A percentile compares a stretch with the other conserved stretches of the same genome.
phyloP scores from a whole-genome alignment of 1,139 yeast species.

The Blastobotrys elegans region DNA sequence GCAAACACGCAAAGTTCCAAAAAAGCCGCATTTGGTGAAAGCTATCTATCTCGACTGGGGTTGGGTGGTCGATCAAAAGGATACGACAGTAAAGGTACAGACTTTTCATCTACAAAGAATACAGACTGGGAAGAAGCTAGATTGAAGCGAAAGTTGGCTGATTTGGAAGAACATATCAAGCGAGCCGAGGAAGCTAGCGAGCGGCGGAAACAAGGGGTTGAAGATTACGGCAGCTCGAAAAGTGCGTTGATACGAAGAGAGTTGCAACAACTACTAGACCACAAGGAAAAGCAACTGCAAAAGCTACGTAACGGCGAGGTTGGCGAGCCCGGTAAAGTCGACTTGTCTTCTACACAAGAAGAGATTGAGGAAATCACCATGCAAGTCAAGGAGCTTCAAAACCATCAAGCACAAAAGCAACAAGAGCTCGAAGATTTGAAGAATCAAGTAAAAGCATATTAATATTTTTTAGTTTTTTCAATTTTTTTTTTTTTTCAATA shows the following conservation, averaged over 20 bases:
- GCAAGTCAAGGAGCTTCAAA: slow-evolving; percentile 59
- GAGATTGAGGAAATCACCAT: slow-evolving; percentile 61
- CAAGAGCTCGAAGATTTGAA: slow-evolving; percentile 46
- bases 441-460: slow-evolving; percentile 37
- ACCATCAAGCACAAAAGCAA: slow-evolving; percentile 49
- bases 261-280: slow-evolving; percentile 72
- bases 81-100: slow-evolving; percentile 55
- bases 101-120: slow-evolving; percentile 65
- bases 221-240: slow-evolving; percentile 39
- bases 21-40: slow-evolving; percentile 46
- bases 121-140: slow-evolving; percentile 87
- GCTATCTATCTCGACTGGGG: slow-evolving; percentile 43
- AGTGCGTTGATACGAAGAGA: slow-evolving; percentile 56
- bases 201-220: slow-evolving; percentile 39
- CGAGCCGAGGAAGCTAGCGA: slow-evolving; percentile 53
- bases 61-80: slow-evolving; percentile 34
- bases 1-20: slow-evolving; percentile 21
- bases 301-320: slow-evolving; percentile 29
- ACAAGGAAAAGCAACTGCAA: slow-evolving; percentile 52
- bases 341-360: slow-evolving; percentile 37
- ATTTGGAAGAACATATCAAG: slow-evolving; percentile 59
- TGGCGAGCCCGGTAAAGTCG: slow-evolving; percentile 17
- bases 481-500: not conserved
- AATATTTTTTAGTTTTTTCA: not conserved
- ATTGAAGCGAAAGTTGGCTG: slow-evolving; percentile 70